These are phyloP conservation scores for Saturnispora besseyi DNA, from an alignment of 805 yeast genomes.

Conservation along the genomic window DNA sequence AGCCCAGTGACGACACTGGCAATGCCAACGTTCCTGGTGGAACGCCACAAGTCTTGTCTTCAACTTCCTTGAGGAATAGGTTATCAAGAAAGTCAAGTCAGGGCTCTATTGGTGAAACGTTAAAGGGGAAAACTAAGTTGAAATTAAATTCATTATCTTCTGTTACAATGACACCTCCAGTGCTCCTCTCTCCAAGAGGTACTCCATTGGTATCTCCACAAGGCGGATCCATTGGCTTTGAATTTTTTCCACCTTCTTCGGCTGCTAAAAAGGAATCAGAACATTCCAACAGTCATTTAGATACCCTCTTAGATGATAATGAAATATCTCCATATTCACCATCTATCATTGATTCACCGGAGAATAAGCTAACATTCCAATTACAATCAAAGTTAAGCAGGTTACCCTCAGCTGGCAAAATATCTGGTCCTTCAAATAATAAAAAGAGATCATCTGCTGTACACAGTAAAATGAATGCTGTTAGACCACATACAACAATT, in stretches of 20 bases:
- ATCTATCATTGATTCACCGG: background rate
- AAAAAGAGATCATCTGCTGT: background rate
- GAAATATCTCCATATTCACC: background rate
- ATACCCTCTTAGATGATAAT: background rate
- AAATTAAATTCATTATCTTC: constrained; percentile 19
- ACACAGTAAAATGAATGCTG: constrained; percentile 3
- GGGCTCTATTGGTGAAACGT: background rate
- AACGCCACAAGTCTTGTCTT: background rate
- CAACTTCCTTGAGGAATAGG: constrained; percentile 7
- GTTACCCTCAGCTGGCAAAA: background rate
- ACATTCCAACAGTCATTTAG: background rate
- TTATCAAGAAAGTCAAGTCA: constrained; percentile 8
- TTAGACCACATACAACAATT: constrained; percentile 24
- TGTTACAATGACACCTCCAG: constrained; percentile 17
- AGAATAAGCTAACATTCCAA: background rate
- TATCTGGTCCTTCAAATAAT: background rate
- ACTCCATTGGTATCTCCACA: constrained; percentile 25
- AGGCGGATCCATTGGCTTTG: constrained; percentile 1
- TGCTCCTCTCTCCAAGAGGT: constrained; percentile 26
- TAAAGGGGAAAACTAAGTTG: constrained; percentile 10
- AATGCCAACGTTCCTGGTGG: background rate
- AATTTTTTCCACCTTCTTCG: constrained; percentile 5
- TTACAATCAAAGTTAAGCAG: background rate
- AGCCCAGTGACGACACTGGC: background rate
- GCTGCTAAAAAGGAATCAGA: background rate